Base-by-base conservation (phyloP, 1,284 basidiomycete species). In the Athelia sp. region DNA sequence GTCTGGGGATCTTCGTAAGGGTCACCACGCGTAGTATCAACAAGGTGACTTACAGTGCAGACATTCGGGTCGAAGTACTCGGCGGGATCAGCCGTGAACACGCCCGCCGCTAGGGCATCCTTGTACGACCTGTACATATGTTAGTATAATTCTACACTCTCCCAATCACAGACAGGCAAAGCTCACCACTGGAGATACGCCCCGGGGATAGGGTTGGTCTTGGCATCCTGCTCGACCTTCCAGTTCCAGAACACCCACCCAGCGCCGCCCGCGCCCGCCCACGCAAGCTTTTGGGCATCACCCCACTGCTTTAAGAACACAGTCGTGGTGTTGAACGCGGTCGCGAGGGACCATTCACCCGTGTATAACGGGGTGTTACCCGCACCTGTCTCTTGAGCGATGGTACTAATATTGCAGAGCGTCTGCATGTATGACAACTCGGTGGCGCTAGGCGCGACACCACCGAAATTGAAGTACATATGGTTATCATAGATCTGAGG, bases 401-500 rank as follows among this genome's bases (percentile, higher is more conserved):
- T 84, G 45, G 86, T 87, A 78, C 87, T 48, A 42, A 13, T 22
- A 32, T 15, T 43, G 24, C 26, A 47, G 48, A 34, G 32, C 11
- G 32, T 34, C 32, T 45, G 23, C 4, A 22, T 18, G 29, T 11
- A 32, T 19, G 17, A 43, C 11, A 9, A 14, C 44, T 45, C 44
- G 15, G 44, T 23, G 13, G 18, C 23, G 15, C 18, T 15, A 19
- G 23, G 18, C 9, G 18, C 44, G 18, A 45, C 11, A 26, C 44
- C 40, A n/a, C 40, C 18, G 19, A 10, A 45, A 13, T 45, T 11
- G 15, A 45, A 45, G 44, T 26, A 26, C n/a, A 90, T 62, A 63
- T 90, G 87, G 50, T 87, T 84, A 57, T 90, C 87, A 55, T 89
- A 90, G 32, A 34, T n/a, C 32, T 85, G 82, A n/a, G 85, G 82